These are phyloP conservation scores for Rostrohypoxylon terebratum DNA, from an alignment of 495 filamentous ascomycete species.

Conservation along the genomic window DNA sequence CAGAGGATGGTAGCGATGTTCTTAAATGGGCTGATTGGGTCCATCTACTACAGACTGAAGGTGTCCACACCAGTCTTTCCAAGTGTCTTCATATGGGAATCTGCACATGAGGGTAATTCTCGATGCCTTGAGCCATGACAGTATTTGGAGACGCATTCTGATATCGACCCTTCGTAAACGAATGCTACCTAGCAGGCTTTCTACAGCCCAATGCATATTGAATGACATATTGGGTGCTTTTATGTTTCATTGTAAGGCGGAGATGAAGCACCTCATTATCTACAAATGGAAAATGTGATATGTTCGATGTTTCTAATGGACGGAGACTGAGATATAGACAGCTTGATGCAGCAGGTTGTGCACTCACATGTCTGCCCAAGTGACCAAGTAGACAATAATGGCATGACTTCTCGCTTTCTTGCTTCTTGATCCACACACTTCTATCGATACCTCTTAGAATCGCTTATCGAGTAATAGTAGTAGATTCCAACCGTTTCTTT, in stretches of 20 bases:
- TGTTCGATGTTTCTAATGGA: too few relatives aligned
- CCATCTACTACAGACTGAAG: neutral
- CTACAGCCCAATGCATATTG: neutral
- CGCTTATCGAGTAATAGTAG: too few relatives aligned
- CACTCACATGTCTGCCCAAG: too few relatives aligned
- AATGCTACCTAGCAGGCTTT: neutral
- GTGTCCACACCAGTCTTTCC: neutral
- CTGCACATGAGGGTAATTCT: neutral
- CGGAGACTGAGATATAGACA: too few relatives aligned
- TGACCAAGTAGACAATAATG: too few relatives aligned
- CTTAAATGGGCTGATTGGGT: neutral
- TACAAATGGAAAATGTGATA: too few relatives aligned
- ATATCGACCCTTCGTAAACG: neutral
- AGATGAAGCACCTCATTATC: too few relatives aligned
- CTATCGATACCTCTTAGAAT: too few relatives aligned
- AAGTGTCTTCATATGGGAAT: neutral
- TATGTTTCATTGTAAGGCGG: too few relatives aligned
- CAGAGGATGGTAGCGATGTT: neutral
- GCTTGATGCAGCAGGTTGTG: too few relatives aligned
- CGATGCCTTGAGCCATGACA: neutral
- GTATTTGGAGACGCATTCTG: neutral
- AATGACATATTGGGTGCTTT: neutral
- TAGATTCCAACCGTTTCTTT: neutral
- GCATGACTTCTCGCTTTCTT: too few relatives aligned
- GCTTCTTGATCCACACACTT: too few relatives aligned